Evolutionary conservation across 148 eudicot species (phyloP).

Genomic region (Diospyros kaki): DNA sequence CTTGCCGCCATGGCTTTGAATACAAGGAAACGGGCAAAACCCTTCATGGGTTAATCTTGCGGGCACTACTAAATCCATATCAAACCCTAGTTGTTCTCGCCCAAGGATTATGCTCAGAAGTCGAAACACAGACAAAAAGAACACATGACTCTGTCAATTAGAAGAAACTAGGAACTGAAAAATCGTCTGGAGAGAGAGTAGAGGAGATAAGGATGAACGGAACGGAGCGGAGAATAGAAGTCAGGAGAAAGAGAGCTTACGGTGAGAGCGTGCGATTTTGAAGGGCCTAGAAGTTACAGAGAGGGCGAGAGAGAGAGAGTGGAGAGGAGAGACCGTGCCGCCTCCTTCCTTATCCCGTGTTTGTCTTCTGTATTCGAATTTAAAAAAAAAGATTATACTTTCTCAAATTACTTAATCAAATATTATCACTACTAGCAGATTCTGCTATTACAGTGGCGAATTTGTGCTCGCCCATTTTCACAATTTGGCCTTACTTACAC

Average conservation of each 20-base stretch:
- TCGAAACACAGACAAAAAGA: neutral
- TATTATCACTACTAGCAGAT: too few relatives aligned
- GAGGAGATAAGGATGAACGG: too few relatives aligned
- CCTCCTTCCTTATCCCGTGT: neutral
- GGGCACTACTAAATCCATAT: constrained; percentile 41
- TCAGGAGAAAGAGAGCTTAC: too few relatives aligned
- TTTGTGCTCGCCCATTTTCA: too few relatives aligned
- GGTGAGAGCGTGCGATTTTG: neutral
- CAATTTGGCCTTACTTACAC: too few relatives aligned
- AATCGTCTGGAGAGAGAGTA: neutral
- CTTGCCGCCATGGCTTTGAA: constrained; percentile 10
- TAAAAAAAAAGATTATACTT: too few relatives aligned
- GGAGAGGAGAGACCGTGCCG: neutral
- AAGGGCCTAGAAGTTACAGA: neutral
- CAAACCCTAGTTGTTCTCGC: neutral
- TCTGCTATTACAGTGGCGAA: too few relatives aligned
- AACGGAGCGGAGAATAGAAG: too few relatives aligned
- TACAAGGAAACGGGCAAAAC: constrained; percentile 44
- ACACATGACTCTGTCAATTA: neutral
- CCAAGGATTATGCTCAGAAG: neutral
- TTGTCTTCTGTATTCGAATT: neutral
- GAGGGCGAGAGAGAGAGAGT: neutral
- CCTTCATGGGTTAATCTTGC: constrained; percentile 45
- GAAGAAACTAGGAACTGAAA: neutral
- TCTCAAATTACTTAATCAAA: too few relatives aligned